phyloP scores from a whole-genome alignment of 1,139 yeast species.

The Hansenula lynferdii region DNA sequence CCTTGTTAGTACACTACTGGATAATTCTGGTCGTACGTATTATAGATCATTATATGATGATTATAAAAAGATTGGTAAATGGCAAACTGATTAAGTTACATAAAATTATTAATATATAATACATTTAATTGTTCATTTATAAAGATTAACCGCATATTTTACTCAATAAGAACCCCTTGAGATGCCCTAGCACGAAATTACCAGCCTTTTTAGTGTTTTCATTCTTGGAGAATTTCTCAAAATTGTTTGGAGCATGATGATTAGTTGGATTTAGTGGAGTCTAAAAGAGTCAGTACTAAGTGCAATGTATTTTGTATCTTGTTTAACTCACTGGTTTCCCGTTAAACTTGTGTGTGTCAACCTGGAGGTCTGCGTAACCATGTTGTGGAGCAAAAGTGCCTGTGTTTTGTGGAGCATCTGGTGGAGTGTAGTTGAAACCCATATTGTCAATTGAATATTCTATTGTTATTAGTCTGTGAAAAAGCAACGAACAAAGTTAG shows the following conservation, averaged over 20 bases:
- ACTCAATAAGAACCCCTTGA: conserved; percentile 7
- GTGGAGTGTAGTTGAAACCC: conserved; percentile 14
- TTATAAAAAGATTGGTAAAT: conserved; percentile 75
- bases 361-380: conserved; percentile 14
- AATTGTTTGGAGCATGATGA: conserved; percentile 7
- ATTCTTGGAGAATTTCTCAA: conserved; percentile 16
- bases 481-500: no score
- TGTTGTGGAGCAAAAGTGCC: conserved; percentile 16
- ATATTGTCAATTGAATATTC: neutral
- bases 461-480: neutral
- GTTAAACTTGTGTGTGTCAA: conserved; percentile 9
- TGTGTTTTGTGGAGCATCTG: conserved; percentile 17
- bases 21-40: conserved; percentile 62
- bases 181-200: conserved; percentile 12
- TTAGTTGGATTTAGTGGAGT: conserved; percentile 15
- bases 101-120: no score
- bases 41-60: conserved; percentile 66
- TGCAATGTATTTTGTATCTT: no score
- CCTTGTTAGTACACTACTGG: conserved; percentile 64
- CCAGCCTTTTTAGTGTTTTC: conserved; percentile 23
- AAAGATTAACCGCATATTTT: neutral
- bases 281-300: conserved; percentile 3
- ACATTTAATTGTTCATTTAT: neutral
- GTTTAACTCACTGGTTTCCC: conserved; percentile 10
- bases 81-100: conserved; percentile 37